Conservation (phyloP, 2,329 filamentous ascomycete species). For the Claviceps maximensis region DNA sequence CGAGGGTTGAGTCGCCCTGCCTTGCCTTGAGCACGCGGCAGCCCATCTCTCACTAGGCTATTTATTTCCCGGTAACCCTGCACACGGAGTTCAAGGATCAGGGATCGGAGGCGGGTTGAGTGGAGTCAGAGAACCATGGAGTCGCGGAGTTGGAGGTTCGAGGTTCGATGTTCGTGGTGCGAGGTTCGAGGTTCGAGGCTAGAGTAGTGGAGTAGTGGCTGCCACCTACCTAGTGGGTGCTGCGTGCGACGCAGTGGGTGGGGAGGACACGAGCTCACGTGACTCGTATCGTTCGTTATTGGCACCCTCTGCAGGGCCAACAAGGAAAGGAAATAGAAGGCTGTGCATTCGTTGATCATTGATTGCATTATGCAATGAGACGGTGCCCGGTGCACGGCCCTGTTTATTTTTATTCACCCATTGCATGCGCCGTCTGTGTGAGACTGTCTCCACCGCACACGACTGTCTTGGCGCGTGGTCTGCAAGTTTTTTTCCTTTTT, state of each 20-base stretch:
- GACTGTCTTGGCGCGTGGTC: not conserved
- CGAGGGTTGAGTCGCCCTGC: not conserved
- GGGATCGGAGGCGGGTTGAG: not conserved
- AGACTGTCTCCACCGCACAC: not conserved
- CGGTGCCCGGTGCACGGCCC: too few species aligned
- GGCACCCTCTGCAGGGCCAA: not conserved
- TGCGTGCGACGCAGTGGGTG: not conserved
- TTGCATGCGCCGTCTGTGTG: not conserved
- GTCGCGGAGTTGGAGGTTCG: too few species aligned
- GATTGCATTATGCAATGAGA: too few species aligned
- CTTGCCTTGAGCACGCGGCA: not conserved
- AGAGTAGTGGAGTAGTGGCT: too few species aligned
- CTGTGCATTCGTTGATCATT: not conserved
- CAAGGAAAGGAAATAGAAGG: not conserved
- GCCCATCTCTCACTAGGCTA: not conserved
- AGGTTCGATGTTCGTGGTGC: too few species aligned
- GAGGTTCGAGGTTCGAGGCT: too few species aligned
- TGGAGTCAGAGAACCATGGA: not conserved
- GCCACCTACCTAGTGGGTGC: too few species aligned
- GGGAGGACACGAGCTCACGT: constrained; percentile 1
- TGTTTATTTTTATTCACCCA: not conserved
- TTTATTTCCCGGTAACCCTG: not conserved
- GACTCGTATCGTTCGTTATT: not conserved
- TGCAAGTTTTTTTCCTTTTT: not conserved
- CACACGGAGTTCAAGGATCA: not conserved